Percentiles rank a stretch among this genome's conserved stretches.
Conservation (phyloP, 768 basidiomycete genomes). For the Bullera alba region DNA sequence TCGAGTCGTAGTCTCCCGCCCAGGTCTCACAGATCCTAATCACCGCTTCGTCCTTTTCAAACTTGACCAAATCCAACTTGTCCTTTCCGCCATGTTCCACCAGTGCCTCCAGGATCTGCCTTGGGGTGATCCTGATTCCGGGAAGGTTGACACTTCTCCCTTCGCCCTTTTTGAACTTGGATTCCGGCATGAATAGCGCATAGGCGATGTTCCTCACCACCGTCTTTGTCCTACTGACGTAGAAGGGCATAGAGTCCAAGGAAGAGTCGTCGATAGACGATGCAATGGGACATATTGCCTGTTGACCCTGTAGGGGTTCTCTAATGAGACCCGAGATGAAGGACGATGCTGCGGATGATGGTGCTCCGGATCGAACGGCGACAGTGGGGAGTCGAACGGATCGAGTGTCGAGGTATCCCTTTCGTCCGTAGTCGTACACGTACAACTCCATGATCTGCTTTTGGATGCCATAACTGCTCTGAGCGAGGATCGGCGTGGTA, state of each 20-base stretch:
- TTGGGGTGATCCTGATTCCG: constrained; percentile 56
- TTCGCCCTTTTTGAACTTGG: constrained; percentile 43
- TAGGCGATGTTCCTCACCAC: constrained; percentile 55
- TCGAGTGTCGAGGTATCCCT: constrained; percentile 44
- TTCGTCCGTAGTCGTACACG: constrained; percentile 44
- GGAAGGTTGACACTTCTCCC: constrained; percentile 57
- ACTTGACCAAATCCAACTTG: constrained; percentile 50
- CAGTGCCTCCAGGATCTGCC: constrained; percentile 56
- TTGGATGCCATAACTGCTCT: constrained; percentile 42
- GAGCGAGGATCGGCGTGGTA: constrained; percentile 43
- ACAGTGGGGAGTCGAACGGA: constrained; percentile 44
- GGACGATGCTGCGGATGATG: constrained; percentile 45
- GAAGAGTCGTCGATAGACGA: constrained; percentile 30
- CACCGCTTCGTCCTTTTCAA: constrained; percentile 35
- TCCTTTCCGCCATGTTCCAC: constrained; percentile 52
- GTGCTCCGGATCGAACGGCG: constrained; percentile 44
- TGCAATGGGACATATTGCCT: constrained; percentile 41
- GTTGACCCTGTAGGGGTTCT: constrained; percentile 42
- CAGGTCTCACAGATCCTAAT: constrained; percentile 43
- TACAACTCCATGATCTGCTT: constrained; percentile 45
- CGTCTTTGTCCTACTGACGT: constrained; percentile 54
- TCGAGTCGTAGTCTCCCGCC: constrained; percentile 42
- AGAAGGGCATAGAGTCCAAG: constrained; percentile 52
- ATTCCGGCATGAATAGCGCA: constrained; percentile 51
- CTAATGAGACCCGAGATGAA: constrained; percentile 47